These are phyloP conservation scores for Polygonum aviculare DNA, from an alignment of 148 eudicot species.

Conservation along the genomic window DNA sequence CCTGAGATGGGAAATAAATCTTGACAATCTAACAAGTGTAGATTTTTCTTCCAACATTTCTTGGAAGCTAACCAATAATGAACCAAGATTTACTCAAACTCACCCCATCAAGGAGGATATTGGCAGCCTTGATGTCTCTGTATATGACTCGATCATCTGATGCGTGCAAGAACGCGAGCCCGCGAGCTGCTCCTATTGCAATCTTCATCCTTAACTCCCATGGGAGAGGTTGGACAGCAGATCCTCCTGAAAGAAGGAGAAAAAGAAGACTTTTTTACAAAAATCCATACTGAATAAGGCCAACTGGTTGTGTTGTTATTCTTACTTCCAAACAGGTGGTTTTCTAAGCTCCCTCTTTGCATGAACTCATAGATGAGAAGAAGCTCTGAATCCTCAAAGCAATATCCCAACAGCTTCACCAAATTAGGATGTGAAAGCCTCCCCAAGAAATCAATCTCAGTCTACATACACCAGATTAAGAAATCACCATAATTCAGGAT, in stretches of 20 bases:
- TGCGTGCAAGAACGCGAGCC: slow-evolving; percentile 60
- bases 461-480: slow-evolving; percentile 28
- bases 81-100: slow-evolving; percentile 14
- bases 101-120: slow-evolving; percentile 79
- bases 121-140: slow-evolving; percentile 77
- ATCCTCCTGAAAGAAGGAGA: slow-evolving; percentile 39
- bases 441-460: slow-evolving; percentile 81
- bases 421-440: slow-evolving; percentile 80
- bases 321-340: slow-evolving; percentile 85
- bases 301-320: not conserved
- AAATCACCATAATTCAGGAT: not conserved
- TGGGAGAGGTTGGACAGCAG: slow-evolving; percentile 70
- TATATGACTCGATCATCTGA: slow-evolving; percentile 56
- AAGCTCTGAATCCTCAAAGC: slow-evolving; percentile 62
- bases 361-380: slow-evolving; percentile 79
- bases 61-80: not conserved
- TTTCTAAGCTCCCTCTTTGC: slow-evolving; percentile 81
- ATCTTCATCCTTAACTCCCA: slow-evolving; percentile 81
- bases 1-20: not conserved
- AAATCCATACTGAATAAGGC: not conserved
- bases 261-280: not conserved
- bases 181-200: slow-evolving; percentile 81
- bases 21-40: not conserved
- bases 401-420: slow-evolving; percentile 75
- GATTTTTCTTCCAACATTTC: not conserved